Percentiles rank a stretch among this genome's conserved stretches.
Evolutionary conservation across 2,329 filamentous ascomycete species (phyloP).

Genomic region (Cercospora nicotianae): DNA sequence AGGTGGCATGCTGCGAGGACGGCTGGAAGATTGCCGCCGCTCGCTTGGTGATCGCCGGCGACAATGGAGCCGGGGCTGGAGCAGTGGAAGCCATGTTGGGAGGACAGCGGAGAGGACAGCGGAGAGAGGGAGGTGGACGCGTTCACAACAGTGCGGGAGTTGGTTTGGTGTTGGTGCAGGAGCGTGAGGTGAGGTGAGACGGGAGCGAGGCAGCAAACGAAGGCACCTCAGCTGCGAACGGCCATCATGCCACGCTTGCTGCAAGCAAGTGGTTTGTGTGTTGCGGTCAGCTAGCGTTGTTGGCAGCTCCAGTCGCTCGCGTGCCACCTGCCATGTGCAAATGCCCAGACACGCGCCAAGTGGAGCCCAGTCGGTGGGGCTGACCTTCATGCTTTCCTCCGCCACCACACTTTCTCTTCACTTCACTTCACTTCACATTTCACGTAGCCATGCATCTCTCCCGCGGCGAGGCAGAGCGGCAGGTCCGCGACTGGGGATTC

Average conservation of each 20-base stretch:
- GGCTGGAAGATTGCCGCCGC: slow-evolving; percentile 29
- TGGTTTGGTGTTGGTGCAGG: neutral
- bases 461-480: slow-evolving; percentile 54
- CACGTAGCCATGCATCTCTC: slow-evolving; percentile 30
- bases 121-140: neutral
- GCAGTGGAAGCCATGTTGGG: neutral
- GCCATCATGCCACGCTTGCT: neutral
- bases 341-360: neutral
- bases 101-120: neutral
- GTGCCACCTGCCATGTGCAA: neutral
- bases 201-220: neutral
- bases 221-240: neutral
- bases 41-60: slow-evolving; percentile 29
- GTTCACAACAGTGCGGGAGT: neutral
- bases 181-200: neutral
- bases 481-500: slow-evolving; percentile 71
- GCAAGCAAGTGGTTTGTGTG: neutral
- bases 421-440: neutral
- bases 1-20: slow-evolving; percentile 12
- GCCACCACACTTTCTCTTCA: neutral
- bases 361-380: neutral
- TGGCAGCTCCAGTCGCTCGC: neutral
- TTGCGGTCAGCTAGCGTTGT: neutral
- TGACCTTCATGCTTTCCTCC: neutral
- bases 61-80: neutral